A percentile compares a stretch with the other conserved stretches of the same genome.
These are phyloP conservation scores for Cucumis cinereus DNA, from an alignment of 306 rosid species.

Conservation along the genomic window DNA sequence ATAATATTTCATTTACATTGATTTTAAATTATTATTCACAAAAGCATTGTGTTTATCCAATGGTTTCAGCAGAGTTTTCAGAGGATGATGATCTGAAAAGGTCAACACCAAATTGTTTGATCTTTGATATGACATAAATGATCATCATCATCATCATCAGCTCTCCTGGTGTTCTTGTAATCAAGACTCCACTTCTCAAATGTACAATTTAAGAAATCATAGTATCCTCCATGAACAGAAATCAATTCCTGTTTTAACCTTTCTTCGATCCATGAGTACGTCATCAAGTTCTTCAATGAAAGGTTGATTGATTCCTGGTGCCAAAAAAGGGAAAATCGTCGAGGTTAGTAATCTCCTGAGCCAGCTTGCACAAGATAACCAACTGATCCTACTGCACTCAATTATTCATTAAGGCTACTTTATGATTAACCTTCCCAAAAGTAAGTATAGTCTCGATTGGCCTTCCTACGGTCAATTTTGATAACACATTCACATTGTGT, in stretches of 20 bases:
- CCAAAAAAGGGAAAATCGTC: not conserved
- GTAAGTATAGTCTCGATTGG: no score
- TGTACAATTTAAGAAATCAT: constrained; percentile 55
- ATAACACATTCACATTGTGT: no score
- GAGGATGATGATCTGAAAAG: not conserved
- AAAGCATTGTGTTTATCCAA: no score
- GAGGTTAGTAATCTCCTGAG: not conserved
- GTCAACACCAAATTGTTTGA: not conserved
- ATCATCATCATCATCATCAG: not conserved
- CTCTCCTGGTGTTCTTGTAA: constrained; percentile 13
- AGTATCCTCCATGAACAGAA: constrained; percentile 68
- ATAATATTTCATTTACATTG: no score
- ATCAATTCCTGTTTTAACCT: constrained; percentile 38
- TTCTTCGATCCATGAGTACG: constrained; percentile 82
- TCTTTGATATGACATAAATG: not conserved
- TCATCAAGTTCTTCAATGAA: constrained; percentile 58
- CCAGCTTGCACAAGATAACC: not conserved
- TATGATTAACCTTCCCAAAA: no score
- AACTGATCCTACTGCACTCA: not conserved
- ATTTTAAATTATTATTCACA: no score
- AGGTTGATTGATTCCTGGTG: constrained; percentile 63
- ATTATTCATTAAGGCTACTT: no score
- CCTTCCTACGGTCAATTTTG: no score
- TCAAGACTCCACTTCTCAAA: constrained; percentile 94
- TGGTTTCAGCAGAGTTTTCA: not conserved